Evolutionary conservation across 2,329 filamentous ascomycete genomes (phyloP).

Genomic region (Cercospora zeina): DNA sequence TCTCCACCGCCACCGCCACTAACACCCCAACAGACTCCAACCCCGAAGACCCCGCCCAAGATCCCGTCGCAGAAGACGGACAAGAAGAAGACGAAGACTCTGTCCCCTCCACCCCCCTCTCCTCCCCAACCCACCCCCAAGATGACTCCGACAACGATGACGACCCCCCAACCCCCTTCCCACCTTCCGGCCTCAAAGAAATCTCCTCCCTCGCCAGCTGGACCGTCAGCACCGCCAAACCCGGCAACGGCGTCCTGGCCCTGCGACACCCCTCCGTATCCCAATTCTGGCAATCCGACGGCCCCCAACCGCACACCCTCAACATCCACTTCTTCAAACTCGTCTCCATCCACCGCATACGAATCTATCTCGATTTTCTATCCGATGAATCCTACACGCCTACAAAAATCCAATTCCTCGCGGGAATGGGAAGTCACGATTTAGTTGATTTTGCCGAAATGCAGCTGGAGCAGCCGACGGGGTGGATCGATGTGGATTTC

Average conservation of each 20-base stretch:
- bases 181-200: slow-evolving; percentile 64
- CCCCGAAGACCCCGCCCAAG: neutral
- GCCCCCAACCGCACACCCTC: slow-evolving; percentile 77
- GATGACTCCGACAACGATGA: slow-evolving; percentile 17
- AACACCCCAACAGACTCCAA: neutral
- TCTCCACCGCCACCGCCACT: neutral
- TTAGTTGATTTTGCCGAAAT: slow-evolving; percentile 84
- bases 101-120: neutral
- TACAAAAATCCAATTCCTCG: slow-evolving; percentile 84
- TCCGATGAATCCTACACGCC: slow-evolving; percentile 96
- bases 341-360: slow-evolving; percentile 73
- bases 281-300: slow-evolving; percentile 83
- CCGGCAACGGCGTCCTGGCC: slow-evolving; percentile 74
- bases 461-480: slow-evolving; percentile 73
- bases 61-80: neutral
- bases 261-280: slow-evolving; percentile 71
- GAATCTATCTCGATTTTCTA: slow-evolving; percentile 87
- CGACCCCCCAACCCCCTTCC: slow-evolving; percentile 34
- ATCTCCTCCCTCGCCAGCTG: slow-evolving; percentile 82
- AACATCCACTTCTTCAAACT: slow-evolving; percentile 85
- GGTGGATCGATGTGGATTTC: slow-evolving; percentile 86
- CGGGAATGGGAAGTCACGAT: slow-evolving; percentile 88
- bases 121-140: neutral
- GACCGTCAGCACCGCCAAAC: slow-evolving; percentile 79
- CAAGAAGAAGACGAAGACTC: neutral